Evolutionary conservation across 306 rosid species (phyloP).

Genomic region (Nissolia schottii): DNA sequence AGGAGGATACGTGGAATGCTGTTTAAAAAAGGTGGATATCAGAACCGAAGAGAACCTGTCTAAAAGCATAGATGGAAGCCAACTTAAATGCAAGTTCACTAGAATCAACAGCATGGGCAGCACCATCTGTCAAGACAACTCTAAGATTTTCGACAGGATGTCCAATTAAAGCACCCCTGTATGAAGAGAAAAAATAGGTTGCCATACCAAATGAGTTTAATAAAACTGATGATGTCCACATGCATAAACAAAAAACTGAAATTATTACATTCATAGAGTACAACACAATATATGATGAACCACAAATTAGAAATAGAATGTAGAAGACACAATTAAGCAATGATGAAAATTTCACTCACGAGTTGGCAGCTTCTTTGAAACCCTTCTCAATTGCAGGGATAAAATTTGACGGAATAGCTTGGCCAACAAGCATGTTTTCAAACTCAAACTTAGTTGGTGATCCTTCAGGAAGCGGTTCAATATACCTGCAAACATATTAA

Average conservation of each 20-base stretch:
- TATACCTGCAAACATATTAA: conserved; percentile 50
- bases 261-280: neutral
- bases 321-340: neutral
- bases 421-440: conserved; percentile 90
- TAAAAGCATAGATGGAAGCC: conserved; percentile 94
- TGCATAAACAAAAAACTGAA: neutral
- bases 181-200: conserved; percentile 17
- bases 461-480: conserved; percentile 85
- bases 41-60: conserved; percentile 58
- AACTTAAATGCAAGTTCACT: conserved; percentile 98
- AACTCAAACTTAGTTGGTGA: conserved; percentile 84
- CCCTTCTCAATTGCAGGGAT: conserved; percentile 97
- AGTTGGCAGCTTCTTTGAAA: conserved; percentile 94
- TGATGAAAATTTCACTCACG: conserved; percentile 48
- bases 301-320: neutral
- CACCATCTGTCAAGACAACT: conserved; percentile 85
- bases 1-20: neutral
- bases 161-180: conserved; percentile 94
- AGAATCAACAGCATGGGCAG: conserved; percentile 96
- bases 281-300: neutral
- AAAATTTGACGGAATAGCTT: conserved; percentile 91
- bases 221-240: neutral
- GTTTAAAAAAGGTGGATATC: conserved; percentile 1
- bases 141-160: conserved; percentile 94
- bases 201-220: neutral